These are phyloP conservation scores for Bocquillonia castaneifolia DNA, from an alignment of 441 rosid genomes.

Conservation along the genomic window DNA sequence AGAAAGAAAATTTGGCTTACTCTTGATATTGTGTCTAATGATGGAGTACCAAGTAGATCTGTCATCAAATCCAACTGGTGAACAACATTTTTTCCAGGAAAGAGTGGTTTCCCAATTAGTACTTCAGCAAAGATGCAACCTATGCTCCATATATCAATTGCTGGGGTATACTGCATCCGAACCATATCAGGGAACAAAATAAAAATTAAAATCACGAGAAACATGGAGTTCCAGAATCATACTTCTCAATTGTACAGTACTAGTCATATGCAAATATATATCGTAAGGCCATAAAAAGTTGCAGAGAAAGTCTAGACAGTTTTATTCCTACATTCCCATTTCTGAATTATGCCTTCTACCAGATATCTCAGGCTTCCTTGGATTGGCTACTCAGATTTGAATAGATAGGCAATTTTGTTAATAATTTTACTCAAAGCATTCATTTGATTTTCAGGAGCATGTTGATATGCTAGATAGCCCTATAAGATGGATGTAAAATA, in stretches of 20 bases:
- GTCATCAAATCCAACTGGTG: slow-evolving; percentile 91
- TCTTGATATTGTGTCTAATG: slow-evolving; percentile 78
- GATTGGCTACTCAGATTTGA: background rate
- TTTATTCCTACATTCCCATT: too few relatives aligned
- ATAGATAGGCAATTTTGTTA: background rate
- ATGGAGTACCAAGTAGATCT: slow-evolving; percentile 89
- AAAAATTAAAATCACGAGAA: background rate
- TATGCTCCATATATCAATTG: slow-evolving; percentile 95
- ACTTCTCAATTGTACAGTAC: background rate
- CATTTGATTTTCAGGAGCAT: background rate
- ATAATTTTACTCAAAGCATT: background rate
- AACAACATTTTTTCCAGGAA: slow-evolving; percentile 91
- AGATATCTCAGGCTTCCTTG: background rate
- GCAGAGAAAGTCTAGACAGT: background rate
- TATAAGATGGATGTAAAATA: too few relatives aligned
- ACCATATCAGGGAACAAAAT: background rate
- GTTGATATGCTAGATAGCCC: too few relatives aligned
- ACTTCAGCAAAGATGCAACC: slow-evolving; percentile 98
- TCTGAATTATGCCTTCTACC: too few relatives aligned
- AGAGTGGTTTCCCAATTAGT: slow-evolving; percentile 73
- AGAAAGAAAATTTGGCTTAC: slow-evolving; percentile 32
- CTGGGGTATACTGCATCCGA: slow-evolving; percentile 81
- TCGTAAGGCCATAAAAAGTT: background rate
- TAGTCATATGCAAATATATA: background rate
- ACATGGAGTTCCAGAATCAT: background rate